Evolutionary conservation across 768 basidiomycete species (phyloP), one percentile per base, ranked within the genome.

Genomic region (Vararia minispora): DNA sequence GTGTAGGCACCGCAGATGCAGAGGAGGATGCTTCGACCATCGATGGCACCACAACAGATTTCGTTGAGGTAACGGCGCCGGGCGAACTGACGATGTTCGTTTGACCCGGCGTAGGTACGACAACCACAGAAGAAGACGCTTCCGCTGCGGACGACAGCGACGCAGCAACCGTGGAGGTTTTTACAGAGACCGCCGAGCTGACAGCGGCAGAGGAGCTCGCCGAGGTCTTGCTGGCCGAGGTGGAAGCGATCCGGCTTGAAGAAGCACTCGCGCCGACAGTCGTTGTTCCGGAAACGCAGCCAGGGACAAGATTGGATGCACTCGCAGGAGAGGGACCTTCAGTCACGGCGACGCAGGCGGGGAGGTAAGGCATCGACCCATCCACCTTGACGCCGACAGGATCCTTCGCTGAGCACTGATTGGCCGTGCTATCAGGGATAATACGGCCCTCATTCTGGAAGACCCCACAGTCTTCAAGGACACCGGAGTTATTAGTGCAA

Each of bases 401-500:
- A 14, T 45, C 42, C 17, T 7, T 8, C 13, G 44, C 44, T 1
- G 7, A 1, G 20, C 44, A 45, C 2, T 30, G n/a, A 16, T 37
- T 33, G 3, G 11, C 37, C 6, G 16, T 10, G 0, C 9, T 8
- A 14, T 30, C 24, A 1, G 31, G 2, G n/a, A 8, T 7, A 28
- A 45, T 25, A 17, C 35, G 43, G 7, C 11, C 11, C 23, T 33
- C 44, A 23, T 43, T 22, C 3, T 21, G 1, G 27, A 45, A 45
- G 4, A 45, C 44, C 0, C 14, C 5, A 6, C 44, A 45, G 12
- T 43, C 31, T n/a, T 45, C 35, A 16, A 45, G 33, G 10, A 33
- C 35, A 13, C 44, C 44, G 11, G 41, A 43, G 6, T 1, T 3
- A 21, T n/a, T 29, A 6, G 44, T 55, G 31, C 61, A 62, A 3